Conservation (phyloP, 2,329 filamentous ascomycete species). For the Aspergillus sp. region DNA sequence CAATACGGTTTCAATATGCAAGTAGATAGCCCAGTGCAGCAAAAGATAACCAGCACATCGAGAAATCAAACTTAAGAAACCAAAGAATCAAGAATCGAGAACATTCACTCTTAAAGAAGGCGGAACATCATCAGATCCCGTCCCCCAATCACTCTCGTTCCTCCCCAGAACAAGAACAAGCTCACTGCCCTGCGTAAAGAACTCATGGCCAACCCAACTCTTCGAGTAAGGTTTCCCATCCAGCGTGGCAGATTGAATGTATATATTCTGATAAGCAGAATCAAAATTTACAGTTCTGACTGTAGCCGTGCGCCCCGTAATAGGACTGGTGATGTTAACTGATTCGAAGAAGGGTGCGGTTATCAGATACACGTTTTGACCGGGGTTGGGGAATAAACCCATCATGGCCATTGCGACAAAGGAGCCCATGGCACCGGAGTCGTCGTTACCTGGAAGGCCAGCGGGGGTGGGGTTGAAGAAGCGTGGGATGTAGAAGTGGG, state of each 20-base stretch:
- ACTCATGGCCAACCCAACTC: slow-evolving; percentile 68
- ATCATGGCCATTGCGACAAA: slow-evolving; percentile 68
- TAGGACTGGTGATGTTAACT: slow-evolving; percentile 57
- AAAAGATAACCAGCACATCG: neutral
- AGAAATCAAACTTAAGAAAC: neutral
- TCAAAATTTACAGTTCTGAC: slow-evolving; percentile 63
- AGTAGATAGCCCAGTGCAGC: neutral
- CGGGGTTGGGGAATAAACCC: slow-evolving; percentile 67
- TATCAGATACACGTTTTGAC: slow-evolving; percentile 68
- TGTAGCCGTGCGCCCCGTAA: slow-evolving; percentile 60
- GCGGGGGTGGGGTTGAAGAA: slow-evolving; percentile 57
- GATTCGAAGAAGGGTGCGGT: slow-evolving; percentile 64
- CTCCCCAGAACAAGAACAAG: slow-evolving; percentile 62
- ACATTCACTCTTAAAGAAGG: slow-evolving; percentile 48
- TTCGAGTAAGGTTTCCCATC: slow-evolving; percentile 60
- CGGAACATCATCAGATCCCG: slow-evolving; percentile 57
- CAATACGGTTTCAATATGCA: no score
- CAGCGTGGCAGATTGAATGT: slow-evolving; percentile 66
- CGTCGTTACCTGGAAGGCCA: slow-evolving; percentile 68
- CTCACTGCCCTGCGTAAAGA: slow-evolving; percentile 64
- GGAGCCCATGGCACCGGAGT: slow-evolving; percentile 67
- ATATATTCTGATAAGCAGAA: slow-evolving; percentile 55
- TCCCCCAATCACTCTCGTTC: slow-evolving; percentile 67
- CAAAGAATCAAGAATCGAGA: neutral
- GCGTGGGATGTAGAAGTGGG: slow-evolving; percentile 63